Evolutionary conservation across 2,329 filamentous ascomycete genomes (phyloP), one percentile per base, ranked within the genome.

Genomic region (Colletotrichum navitas): DNA sequence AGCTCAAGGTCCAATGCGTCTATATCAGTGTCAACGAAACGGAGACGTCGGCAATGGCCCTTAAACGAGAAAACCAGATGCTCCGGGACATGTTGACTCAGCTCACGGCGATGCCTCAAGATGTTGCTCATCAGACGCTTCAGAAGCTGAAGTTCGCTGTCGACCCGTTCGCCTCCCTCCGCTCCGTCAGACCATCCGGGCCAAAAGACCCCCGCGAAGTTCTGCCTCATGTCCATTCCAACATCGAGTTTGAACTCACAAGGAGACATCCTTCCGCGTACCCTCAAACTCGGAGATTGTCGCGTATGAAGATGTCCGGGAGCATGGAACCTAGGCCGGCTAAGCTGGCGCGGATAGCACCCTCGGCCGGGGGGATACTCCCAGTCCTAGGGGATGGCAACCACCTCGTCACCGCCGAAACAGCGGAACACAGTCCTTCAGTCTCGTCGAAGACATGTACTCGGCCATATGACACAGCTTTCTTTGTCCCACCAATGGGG

Each of bases 61-160:
- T 68, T 16, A 72, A 68, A 41, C 69, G 69, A 43, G 63, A 63
- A 29, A 72, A 73, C 18, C 45, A 74, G 43, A 16, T 74, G n/a
- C 56, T 78, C 5, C 77, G 79, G 54, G 39, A 78, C 5, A 39
- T 78, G 12, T 68, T 75, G 43, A 73, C 76, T 8, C 63, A 55
- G 21, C 67, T 80, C 5, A 75, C 72, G 34, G 63, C 70, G 11
- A 60, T 79, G 21, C 73, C 77, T 4, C 54, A 74, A 6, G 63
- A 72, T 2, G 74, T 74, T 29, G 72, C 73, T 5, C 39, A 55
- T 2, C 52, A 71, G 11, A 73, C 76, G 3, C 51, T 80, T 6
- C 63, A 71, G 14, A 41, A 61, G 18, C 58, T 80, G 1, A 73
- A 75, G 14, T 73, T 75, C 26, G 74, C 75, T 5, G 66, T 63